Conservation (phyloP, 176 grass and related monocot species). For the Pharus latifolius region DNA sequence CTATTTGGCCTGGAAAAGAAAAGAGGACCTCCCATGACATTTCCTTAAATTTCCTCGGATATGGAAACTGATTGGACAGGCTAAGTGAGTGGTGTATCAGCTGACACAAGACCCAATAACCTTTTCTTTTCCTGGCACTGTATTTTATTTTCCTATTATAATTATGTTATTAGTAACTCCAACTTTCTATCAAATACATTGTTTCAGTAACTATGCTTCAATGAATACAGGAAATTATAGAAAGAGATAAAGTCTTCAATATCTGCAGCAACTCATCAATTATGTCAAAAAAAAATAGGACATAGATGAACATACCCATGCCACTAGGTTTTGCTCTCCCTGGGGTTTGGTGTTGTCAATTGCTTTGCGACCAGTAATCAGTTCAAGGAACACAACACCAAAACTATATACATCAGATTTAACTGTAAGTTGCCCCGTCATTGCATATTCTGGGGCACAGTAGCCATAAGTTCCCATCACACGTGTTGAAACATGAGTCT, state of each 20-base stretch:
- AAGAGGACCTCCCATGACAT: not conserved
- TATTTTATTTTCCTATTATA: conserved; percentile 5
- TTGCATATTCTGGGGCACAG: conserved; percentile 88
- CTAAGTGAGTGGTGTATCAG: not conserved
- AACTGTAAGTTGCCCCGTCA: conserved; percentile 84
- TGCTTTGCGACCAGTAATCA: conserved; percentile 86
- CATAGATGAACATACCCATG: conserved; percentile 60
- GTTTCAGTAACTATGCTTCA: not conserved
- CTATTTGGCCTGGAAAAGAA: not conserved
- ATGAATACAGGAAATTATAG: not conserved
- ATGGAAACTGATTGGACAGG: not conserved
- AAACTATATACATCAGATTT: conserved; percentile 96
- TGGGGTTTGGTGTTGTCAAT: conserved; percentile 66
- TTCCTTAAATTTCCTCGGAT: not conserved
- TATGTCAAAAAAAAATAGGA: conserved; percentile 10
- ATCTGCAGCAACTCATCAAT: not conserved
- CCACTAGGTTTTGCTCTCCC: conserved; percentile 78
- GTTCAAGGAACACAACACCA: conserved; percentile 83
- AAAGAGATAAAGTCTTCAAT: not conserved
- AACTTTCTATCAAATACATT: not conserved
- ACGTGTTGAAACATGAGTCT: conserved; percentile 87
- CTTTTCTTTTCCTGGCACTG: not conserved
- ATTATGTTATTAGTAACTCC: not conserved
- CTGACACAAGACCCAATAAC: not conserved
- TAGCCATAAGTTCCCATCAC: conserved; percentile 94